Conservation (phyloP, 352 stramenopile species). For the Pythium volutum region DNA sequence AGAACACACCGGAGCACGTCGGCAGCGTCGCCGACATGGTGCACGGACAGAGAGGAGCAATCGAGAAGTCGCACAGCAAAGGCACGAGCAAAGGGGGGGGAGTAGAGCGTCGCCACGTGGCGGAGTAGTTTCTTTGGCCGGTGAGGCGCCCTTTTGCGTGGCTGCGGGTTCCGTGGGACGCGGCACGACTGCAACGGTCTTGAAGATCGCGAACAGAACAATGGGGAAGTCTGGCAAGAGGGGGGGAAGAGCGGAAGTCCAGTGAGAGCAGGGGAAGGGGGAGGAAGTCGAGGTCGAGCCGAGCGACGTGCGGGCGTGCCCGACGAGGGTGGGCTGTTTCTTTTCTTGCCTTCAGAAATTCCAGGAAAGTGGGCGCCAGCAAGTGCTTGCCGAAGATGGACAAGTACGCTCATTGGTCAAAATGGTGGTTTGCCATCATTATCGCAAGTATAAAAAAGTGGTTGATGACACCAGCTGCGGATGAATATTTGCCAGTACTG, state of each 20-base stretch:
- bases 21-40: slow-evolving; percentile 7
- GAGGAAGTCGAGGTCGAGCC: neutral
- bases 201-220: slow-evolving; percentile 5
- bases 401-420: slow-evolving; percentile 1
- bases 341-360: neutral
- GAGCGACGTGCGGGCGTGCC: neutral
- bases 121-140: too few relatives aligned
- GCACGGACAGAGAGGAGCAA: neutral
- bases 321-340: neutral
- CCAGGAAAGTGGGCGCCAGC: neutral
- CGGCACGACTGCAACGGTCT: too few relatives aligned
- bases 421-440: neutral
- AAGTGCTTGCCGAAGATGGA: slow-evolving; percentile 8
- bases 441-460: too few relatives aligned
- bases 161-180: slow-evolving; percentile 1
- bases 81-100: neutral
- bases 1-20: slow-evolving; percentile 20
- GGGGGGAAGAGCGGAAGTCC: too few relatives aligned
- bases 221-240: neutral
- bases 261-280: neutral
- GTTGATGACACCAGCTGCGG: too few relatives aligned
- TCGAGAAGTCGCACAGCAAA: too few relatives aligned
- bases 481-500: too few relatives aligned
- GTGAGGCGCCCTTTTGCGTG: too few relatives aligned
- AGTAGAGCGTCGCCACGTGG: neutral